phyloP scores from a whole-genome alignment of 768 basidiomycete species.

The Suillus lakei region DNA sequence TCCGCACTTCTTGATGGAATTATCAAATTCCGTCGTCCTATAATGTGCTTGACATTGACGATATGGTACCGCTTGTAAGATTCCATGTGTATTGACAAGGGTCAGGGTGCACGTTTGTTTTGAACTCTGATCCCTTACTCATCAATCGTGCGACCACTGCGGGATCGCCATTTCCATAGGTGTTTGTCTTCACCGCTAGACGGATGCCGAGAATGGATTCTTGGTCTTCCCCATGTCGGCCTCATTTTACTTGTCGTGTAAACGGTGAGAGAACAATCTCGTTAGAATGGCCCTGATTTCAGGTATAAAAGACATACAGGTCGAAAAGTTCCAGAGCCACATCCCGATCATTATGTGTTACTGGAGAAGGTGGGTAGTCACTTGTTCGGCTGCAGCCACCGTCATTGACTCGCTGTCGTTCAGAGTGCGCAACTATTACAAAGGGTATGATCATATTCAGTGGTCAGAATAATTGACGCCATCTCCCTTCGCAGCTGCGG shows the following conservation, averaged over 20 bases:
- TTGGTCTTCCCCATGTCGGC: slow-evolving; percentile 30
- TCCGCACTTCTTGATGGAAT: slow-evolving; percentile 31
- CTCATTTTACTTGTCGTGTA: slow-evolving; percentile 30
- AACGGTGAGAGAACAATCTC: slow-evolving; percentile 28
- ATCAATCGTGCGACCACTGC: slow-evolving; percentile 29
- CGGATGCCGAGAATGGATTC: slow-evolving; percentile 33
- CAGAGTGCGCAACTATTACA: slow-evolving; percentile 63
- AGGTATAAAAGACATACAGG: slow-evolving; percentile 33
- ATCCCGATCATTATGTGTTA: slow-evolving; percentile 53
- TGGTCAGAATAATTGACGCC: slow-evolving; percentile 8
- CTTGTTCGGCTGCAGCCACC: slow-evolving; percentile 22
- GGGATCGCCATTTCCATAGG: slow-evolving; percentile 25
- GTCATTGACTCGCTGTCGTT: slow-evolving; percentile 9
- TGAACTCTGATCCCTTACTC: slow-evolving; percentile 22
- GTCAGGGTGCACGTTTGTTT: slow-evolving; percentile 15
- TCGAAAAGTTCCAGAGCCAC: slow-evolving; percentile 5
- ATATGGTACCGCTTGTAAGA: slow-evolving; percentile 22
- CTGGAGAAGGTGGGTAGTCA: slow-evolving; percentile 55
- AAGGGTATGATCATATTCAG: slow-evolving; percentile 40
- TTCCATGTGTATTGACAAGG: slow-evolving; percentile 17
- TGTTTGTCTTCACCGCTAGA: slow-evolving; percentile 26
- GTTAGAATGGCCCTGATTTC: slow-evolving; percentile 13
- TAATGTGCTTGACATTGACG: slow-evolving; percentile 30
- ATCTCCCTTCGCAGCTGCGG: slow-evolving; percentile 48
- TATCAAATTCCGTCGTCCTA: slow-evolving; percentile 33